These are phyloP conservation scores for Thuidium tamariscinum DNA, from an alignment of 225 moss, liverwort and hornwort species.

Conservation along the genomic window DNA sequence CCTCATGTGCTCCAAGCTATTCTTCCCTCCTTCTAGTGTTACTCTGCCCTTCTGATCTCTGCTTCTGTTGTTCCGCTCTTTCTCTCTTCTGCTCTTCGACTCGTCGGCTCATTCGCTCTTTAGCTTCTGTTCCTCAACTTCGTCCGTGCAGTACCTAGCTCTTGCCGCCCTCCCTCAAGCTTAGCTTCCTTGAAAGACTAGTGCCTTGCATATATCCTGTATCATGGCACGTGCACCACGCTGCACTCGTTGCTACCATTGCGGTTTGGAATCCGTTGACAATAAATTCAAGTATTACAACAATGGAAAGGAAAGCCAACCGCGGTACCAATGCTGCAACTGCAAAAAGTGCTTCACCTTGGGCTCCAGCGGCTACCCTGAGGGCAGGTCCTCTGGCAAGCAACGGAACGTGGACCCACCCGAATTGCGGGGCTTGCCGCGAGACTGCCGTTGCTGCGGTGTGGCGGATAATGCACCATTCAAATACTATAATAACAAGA, in stretches of 20 bases:
- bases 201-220: background rate
- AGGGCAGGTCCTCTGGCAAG: background rate
- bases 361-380: background rate
- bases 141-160: no score
- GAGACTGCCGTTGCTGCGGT: background rate
- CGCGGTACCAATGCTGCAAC: background rate
- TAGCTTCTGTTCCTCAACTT: no score
- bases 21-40: no score
- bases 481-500: background rate
- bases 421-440: background rate
- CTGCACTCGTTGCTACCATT: background rate
- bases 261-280: rapidly evolving
- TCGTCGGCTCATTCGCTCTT: no score
- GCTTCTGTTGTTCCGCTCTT: no score
- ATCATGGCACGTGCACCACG: background rate
- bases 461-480: background rate
- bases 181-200: no score
- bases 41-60: background rate
- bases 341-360: background rate
- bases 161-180: no score
- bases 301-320: background rate
- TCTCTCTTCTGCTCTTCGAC: no score
- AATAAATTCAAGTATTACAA: background rate
- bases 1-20: no score
- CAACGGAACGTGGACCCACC: background rate